Conservation (phyloP, 352 stramenopile genomes). For the Phytophthora citrophthora region DNA sequence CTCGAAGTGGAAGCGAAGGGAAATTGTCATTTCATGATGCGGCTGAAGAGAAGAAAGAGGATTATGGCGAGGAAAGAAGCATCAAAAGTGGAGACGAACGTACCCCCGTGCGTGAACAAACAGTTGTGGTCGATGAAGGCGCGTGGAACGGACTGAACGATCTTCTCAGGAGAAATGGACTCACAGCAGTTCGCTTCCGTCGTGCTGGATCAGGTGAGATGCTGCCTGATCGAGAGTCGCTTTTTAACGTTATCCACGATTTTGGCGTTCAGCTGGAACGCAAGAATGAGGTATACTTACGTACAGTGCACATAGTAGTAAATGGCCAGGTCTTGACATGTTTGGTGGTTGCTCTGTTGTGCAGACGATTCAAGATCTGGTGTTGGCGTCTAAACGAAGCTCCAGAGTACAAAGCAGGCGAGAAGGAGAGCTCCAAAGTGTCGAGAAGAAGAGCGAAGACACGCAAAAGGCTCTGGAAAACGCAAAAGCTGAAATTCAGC, state of each 20-base stretch:
- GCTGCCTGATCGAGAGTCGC: conserved; percentile 51
- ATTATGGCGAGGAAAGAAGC: not conserved
- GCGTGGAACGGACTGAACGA: conserved; percentile 65
- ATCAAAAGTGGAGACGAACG: too few species aligned
- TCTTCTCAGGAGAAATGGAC: conserved; percentile 61
- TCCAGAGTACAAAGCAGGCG: conserved; percentile 56
- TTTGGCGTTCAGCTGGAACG: conserved; percentile 61
- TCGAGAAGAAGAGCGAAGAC: conserved; percentile 63
- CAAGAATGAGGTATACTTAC: conserved; percentile 83
- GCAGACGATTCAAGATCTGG: conserved; percentile 81
- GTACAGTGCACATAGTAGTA: too few species aligned
- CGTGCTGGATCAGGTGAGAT: conserved; percentile 17
- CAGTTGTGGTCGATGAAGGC: conserved; percentile 23
- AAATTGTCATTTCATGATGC: conserved; percentile 13
- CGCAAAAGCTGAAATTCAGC: conserved; percentile 58
- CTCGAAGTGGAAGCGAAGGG: conserved; percentile 8
- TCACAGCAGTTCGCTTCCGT: conserved; percentile 53
- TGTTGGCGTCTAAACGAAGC: conserved; percentile 70
- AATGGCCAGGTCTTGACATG: conserved; percentile 10
- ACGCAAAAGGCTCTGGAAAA: conserved; percentile 48
- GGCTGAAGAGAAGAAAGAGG: conserved; percentile 33
- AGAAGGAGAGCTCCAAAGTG: conserved; percentile 49
- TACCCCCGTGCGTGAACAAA: not conserved
- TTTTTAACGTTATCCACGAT: conserved; percentile 71
- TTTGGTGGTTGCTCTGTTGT: conserved; percentile 7